phyloP scores from a whole-genome alignment of 2,329 filamentous ascomycete genomes.

The Phialophora chinensis region DNA sequence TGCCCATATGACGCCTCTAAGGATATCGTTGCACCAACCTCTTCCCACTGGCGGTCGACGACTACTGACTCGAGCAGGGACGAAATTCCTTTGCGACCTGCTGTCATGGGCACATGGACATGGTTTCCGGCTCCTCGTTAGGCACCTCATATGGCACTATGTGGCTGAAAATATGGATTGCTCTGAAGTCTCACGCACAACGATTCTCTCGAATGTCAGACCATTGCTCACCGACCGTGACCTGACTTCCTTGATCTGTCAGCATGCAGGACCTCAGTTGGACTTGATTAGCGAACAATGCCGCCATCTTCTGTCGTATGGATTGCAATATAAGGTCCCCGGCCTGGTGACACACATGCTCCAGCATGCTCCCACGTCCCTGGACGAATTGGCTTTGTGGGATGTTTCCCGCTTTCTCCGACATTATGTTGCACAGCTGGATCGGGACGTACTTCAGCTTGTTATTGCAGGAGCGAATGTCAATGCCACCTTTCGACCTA shows the following conservation, averaged over 20 bases:
- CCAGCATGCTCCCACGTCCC: background rate
- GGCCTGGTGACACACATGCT: background rate
- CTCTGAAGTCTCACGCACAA: background rate
- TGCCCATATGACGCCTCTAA: background rate
- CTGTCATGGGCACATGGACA: background rate
- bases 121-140: conserved; percentile 1
- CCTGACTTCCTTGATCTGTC: background rate
- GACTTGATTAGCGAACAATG: background rate
- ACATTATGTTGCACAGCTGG: background rate
- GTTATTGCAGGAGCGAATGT: background rate
- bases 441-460: background rate
- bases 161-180: background rate
- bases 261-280: background rate
- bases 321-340: background rate
- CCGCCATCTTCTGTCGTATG: background rate
- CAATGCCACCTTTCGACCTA: background rate
- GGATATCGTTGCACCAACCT: background rate
- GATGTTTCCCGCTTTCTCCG: background rate
- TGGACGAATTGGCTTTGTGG: background rate
- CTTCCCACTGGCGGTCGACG: background rate
- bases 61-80: no score
- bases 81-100: background rate
- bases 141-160: conserved; percentile 4
- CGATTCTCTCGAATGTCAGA: background rate
- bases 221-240: background rate